Evolutionary conservation across 2,329 filamentous ascomycete species (phyloP), one percentile per base, ranked within the genome.

Genomic region (Fusarium sp.): DNA sequence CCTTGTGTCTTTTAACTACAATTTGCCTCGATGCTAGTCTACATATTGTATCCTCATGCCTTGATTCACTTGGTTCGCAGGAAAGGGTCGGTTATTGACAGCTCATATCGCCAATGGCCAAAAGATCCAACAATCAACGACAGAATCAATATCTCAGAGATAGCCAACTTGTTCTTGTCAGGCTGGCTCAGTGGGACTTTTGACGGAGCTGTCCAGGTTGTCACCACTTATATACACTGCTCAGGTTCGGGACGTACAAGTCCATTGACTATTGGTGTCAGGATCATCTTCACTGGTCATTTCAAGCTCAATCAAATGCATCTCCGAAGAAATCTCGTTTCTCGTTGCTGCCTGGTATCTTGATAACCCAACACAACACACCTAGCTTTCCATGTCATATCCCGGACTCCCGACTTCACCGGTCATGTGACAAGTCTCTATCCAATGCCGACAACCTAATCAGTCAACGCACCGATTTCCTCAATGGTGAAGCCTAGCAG

Each of bases 401-500:
- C 58, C 60, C 65, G 59, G 65, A 54, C 67, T 65, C 58, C 59
- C 58, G 16, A 46, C 58, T 46, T 51, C 45, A 45, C 24, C 52
- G 24, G 24, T 56, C 51, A 52, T 66, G 38, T 51, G 59, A 58
- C 58, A 60, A 48, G 53, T 63, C 34, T 62, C 64, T 20, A 46
- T 57, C 30, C 55, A 53, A 58, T 48, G 18, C 38, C 40, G 45
- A 48, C 55, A 41, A 32, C 58, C 58, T 74, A 77, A 45, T 49
- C 64, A 65, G 70, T 34, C 52, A 80, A 70, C 59, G 75, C 65
- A 38, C 71, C 69, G 58, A 78, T 77, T 79, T 94, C 92, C 69
- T 91, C 87, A 43, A 84, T 84, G 1, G 88, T 90, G 65, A 93
- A 89, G 0, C 93, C 93, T 75, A 95, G 89, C 22, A 96, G 79